Evolutionary conservation across 2,329 filamentous ascomycete genomes (phyloP).

Genomic region (Coniosporium tulheliwenetii): DNA sequence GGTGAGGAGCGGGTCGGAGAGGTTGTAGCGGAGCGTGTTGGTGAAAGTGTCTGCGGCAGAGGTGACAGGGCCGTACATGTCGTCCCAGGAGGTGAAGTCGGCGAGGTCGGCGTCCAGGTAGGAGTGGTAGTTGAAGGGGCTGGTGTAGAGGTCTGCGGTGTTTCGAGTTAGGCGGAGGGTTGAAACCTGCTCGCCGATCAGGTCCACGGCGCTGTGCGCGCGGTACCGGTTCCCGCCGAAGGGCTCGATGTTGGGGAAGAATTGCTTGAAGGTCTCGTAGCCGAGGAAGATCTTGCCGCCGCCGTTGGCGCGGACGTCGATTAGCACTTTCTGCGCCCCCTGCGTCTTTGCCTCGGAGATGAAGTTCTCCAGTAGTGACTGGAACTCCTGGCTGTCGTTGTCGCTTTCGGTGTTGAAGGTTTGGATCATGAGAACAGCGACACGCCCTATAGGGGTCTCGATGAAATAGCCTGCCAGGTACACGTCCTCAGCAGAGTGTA

Average conservation of each 20-base stretch:
- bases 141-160: not conserved
- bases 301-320: slow-evolving; percentile 43
- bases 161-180: not conserved
- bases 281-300: slow-evolving; percentile 45
- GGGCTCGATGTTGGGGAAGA: slow-evolving; percentile 34
- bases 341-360: slow-evolving; percentile 27
- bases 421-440: too few relatives aligned
- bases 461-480: too few relatives aligned
- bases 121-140: slow-evolving; percentile 18
- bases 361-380: slow-evolving; percentile 9
- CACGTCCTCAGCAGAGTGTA: too few relatives aligned
- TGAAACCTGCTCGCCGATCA: not conserved
- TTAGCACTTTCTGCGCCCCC: slow-evolving; percentile 43
- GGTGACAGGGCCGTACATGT: slow-evolving; percentile 19
- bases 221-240: slow-evolving; percentile 37
- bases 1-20: slow-evolving; percentile 2
- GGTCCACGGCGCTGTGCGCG: slow-evolving; percentile 25
- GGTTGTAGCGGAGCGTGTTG: slow-evolving; percentile 18
- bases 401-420: too few relatives aligned
- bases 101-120: slow-evolving; percentile 10
- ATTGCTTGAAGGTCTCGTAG: slow-evolving; percentile 44
- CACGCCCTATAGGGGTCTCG: too few relatives aligned
- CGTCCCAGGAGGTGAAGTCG: slow-evolving; percentile 15
- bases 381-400: too few relatives aligned
- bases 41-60: slow-evolving; percentile 19